A percentile compares a stretch with the other conserved stretches of the same genome.
Conservation (phyloP, 31 red algal genomes). For the Asparagopsis taxiformis region DNA sequence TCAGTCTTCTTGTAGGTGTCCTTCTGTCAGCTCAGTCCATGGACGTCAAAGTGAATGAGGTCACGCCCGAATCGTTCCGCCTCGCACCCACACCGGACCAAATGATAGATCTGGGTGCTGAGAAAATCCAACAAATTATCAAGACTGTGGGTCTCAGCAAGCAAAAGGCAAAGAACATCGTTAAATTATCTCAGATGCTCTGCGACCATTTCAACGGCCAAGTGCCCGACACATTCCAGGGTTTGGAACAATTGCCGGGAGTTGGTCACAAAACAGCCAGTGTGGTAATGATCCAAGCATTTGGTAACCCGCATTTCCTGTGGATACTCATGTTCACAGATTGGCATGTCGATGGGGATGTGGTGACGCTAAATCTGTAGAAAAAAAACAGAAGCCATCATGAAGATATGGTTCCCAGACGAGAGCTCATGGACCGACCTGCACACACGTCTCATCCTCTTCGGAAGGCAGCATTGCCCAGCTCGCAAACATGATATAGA, state of each 20-base stretch:
- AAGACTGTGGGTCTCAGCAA: conserved; percentile 40
- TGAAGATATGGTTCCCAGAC: conserved; percentile 47
- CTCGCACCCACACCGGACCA: conserved; percentile 23
- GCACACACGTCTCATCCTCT: conserved; percentile 70
- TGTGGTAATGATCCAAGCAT: conserved; percentile 58
- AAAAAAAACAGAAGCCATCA: conserved; percentile 33
- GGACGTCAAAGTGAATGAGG: conserved; percentile 53
- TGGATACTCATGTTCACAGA: conserved; percentile 78
- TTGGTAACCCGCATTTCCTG: conserved; percentile 70
- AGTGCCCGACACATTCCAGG: conserved; percentile 38
- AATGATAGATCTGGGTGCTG: conserved; percentile 9
- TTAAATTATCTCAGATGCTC: conserved; percentile 15
- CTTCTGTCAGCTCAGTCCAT: conserved; percentile 61
- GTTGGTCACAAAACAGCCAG: conserved; percentile 70
- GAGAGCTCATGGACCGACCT: conserved; percentile 42
- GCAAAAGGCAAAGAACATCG: conserved; percentile 27
- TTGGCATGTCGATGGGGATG: conserved; percentile 58
- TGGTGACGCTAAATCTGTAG: conserved; percentile 15
- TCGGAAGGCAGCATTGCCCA: conserved; percentile 70
- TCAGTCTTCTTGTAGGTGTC: conserved; percentile 57
- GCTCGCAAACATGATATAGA: conserved; percentile 78
- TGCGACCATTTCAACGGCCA: conserved; percentile 4
- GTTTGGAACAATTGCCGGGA: conserved; percentile 47
- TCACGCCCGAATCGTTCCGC: conserved; percentile 55
- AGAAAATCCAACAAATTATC: conserved; percentile 35